These are phyloP conservation scores for Diaporthe citri DNA, from an alignment of 2,329 filamentous ascomycete species.

Conservation along the genomic window DNA sequence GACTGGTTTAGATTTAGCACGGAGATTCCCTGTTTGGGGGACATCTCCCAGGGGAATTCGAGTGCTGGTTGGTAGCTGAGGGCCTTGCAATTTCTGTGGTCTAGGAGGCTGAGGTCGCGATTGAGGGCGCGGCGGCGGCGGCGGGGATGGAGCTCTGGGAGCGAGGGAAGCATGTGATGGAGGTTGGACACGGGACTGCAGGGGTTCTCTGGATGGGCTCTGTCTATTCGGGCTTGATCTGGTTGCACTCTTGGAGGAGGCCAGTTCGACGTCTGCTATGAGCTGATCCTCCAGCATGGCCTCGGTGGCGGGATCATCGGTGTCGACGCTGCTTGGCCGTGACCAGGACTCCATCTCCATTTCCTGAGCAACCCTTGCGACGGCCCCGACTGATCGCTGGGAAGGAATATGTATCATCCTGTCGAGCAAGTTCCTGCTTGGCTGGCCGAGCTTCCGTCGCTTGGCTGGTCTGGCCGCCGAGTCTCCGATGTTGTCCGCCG, in stretches of 20 bases:
- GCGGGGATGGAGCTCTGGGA: neutral
- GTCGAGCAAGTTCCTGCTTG: constrained; percentile 1
- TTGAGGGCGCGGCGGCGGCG: neutral
- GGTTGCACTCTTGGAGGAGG: constrained; percentile 19
- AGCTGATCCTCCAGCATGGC: constrained; percentile 33
- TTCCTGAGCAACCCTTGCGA: constrained; percentile 27
- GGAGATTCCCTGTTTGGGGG: neutral
- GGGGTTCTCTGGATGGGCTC: neutral
- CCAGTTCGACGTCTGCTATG: constrained; percentile 32
- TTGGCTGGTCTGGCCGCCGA: constrained; percentile 24
- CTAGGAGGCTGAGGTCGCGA: neutral
- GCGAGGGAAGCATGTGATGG: neutral
- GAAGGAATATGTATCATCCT: constrained; percentile 17
- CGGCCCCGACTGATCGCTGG: neutral
- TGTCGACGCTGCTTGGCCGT: constrained; percentile 34
- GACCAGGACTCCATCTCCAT: constrained; percentile 23
- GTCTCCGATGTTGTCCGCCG: neutral
- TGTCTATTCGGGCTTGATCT: constrained; percentile 12
- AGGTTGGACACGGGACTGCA: neutral
- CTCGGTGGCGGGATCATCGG: constrained; percentile 32
- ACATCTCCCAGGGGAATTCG: neutral
- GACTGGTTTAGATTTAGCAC: neutral
- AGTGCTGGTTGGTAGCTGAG: neutral
- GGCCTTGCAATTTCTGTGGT: neutral
- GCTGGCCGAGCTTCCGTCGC: constrained; percentile 25